Evolutionary conservation across 2,329 filamentous ascomycete species (phyloP), one percentile per base, ranked within the genome.

Genomic region (Pseudopithomyces chartarum): DNA sequence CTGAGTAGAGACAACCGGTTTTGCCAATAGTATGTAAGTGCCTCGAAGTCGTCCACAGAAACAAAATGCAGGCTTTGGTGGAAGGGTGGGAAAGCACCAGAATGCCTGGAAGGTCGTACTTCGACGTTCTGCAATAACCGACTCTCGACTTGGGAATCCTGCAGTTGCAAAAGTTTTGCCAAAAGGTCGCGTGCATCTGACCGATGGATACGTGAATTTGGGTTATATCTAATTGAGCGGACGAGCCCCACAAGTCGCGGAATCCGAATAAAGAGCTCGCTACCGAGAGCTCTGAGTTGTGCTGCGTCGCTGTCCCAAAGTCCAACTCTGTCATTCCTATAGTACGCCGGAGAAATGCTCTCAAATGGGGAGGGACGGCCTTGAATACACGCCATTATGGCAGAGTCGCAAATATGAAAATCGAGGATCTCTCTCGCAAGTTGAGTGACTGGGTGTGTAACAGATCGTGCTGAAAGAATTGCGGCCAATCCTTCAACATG

Each of bases 361-460:
- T 62, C 59, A 22, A 62, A 63, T n/a, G 58, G 58, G 32, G 55
- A 63, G 32, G 55, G 29, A 12, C 15, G 53, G 2, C 58, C 60
- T 43, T 59, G 58, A 15, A 62, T 54, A 54, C 58, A 60, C 36
- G 60, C 58, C 56, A 61, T 57, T 26, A 61, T 46, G 38, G 60
- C 55, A 38, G 60, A 55, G 50, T 61, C 60, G 33, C 56, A 58
- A 55, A 52, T 51, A 44, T 63, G 58, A 43, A 63, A 63, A 44
- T 63, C 55, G 43, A 63, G 51, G 13, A 63, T 61, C 32, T 63
- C 55, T 46, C 60, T 59, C 38, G 60, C 60, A 57, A 63, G 56
- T 38, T 51, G 50, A 26, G 60, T 55, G 29, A 63, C 54, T 36
- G 58, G 58, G 52, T 59, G 59, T 29, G 40, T 55, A 45, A 46